Percentiles rank a stretch among this genome's conserved stretches.
Conservation (phyloP, 208 protist species). For the Phytomonas serpens region DNA sequence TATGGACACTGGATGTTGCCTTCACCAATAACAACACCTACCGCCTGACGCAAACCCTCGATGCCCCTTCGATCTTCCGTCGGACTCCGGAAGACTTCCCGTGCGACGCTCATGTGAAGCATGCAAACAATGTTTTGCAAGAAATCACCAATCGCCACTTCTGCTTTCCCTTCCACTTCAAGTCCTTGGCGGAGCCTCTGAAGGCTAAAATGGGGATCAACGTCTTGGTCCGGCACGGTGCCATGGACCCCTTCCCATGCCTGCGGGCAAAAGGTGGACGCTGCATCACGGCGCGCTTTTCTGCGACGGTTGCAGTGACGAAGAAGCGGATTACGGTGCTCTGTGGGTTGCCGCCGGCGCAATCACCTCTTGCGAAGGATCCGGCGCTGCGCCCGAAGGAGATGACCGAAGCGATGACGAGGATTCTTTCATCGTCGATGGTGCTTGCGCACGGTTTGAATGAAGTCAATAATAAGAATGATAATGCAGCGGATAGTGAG, state of each 20-base stretch:
- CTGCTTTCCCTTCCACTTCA: constrained; percentile 82
- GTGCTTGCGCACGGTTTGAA: constrained; percentile 14
- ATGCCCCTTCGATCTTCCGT: constrained; percentile 51
- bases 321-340: constrained; percentile 64
- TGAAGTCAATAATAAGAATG: background rate
- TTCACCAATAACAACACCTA: constrained; percentile 65
- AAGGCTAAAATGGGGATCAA: constrained; percentile 54
- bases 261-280: constrained; percentile 43
- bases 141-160: constrained; percentile 58
- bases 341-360: constrained; percentile 51
- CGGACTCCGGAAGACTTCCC: constrained; percentile 53
- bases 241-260: constrained; percentile 55
- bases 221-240: constrained; percentile 44
- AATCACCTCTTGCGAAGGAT: constrained; percentile 20
- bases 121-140: constrained; percentile 40
- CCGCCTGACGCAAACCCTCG: constrained; percentile 32
- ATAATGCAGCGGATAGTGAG: background rate
- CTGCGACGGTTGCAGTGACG: constrained; percentile 68
- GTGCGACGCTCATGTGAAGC: constrained; percentile 47
- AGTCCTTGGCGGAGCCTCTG: constrained; percentile 49
- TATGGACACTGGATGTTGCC: constrained; percentile 86
- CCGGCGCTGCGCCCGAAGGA: constrained; percentile 17
- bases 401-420: constrained; percentile 15
- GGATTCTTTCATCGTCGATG: constrained; percentile 26
- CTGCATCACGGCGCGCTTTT: constrained; percentile 71